Percentiles rank a stretch among this genome's conserved stretches.
Conservation (phyloP, 1,139 yeast species). For the Candida dubliniensis region DNA sequence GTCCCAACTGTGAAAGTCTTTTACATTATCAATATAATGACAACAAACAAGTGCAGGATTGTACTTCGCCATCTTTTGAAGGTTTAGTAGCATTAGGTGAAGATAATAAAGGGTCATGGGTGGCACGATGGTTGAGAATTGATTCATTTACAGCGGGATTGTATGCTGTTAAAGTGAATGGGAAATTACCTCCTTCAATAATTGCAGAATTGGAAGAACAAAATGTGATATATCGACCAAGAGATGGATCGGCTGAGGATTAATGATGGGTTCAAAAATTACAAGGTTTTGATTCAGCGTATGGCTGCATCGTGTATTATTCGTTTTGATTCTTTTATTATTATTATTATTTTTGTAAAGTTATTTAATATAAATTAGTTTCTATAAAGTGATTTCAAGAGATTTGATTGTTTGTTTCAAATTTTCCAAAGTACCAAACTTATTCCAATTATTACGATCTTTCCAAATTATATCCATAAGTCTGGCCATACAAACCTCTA, state of each 20-base stretch:
- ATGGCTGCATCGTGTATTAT: too few species aligned
- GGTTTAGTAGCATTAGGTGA: constrained; percentile 92
- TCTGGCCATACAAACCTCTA: constrained; percentile 73
- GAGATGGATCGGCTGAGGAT: constrained; percentile 94
- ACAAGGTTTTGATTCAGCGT: not conserved
- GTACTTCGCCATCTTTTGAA: constrained; percentile 96
- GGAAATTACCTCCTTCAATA: constrained; percentile 86
- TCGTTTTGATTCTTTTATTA: not conserved
- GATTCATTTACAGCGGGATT: constrained; percentile 88
- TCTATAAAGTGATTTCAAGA: constrained; percentile 10
- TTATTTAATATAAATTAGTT: not conserved
- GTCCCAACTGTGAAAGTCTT: constrained; percentile 97
- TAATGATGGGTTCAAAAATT: constrained; percentile 25
- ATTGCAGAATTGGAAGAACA: constrained; percentile 69
- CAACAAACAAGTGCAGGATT: constrained; percentile 80
- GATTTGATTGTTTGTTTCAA: constrained; percentile 22
- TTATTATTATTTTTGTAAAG: not conserved
- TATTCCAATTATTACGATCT: constrained; percentile 66
- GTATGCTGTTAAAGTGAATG: constrained; percentile 91
- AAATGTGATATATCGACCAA: constrained; percentile 83
- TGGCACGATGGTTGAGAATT: constrained; percentile 92
- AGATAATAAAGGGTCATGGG: constrained; percentile 85
- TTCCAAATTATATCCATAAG: constrained; percentile 77
- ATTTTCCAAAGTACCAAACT: constrained; percentile 39
- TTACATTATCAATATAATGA: constrained; percentile 78